Conservation (phyloP, 306 rosid species). For the Pyrus betulifolia region DNA sequence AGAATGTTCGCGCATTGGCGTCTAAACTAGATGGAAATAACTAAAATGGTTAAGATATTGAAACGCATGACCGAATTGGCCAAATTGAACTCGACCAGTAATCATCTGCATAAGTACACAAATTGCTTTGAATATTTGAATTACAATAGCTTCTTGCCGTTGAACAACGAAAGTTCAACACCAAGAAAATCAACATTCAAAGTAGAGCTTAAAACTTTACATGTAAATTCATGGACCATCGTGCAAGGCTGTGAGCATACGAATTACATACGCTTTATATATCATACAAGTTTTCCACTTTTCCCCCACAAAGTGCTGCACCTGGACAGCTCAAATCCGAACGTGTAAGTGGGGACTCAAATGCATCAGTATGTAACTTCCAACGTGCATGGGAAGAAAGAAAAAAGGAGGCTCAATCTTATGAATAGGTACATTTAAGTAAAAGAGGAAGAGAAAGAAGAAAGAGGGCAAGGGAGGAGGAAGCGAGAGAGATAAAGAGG, state of each 20-base stretch:
- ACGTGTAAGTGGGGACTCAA: conserved; percentile 9
- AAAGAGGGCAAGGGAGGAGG: conserved; percentile 15
- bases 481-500: not conserved
- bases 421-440: not conserved
- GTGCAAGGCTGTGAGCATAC: conserved; percentile 7
- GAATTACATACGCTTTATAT: conserved; percentile 16
- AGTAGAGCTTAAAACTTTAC: conserved; percentile 9
- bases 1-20: not conserved
- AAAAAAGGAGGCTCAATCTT: not conserved
- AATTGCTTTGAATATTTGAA: not conserved
- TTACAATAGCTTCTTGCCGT: not conserved
- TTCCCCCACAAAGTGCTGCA: conserved; percentile 11
- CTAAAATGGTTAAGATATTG: not conserved
- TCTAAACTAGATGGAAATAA: not conserved
- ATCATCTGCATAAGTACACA: not conserved
- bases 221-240: conserved; percentile 13
- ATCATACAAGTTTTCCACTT: conserved; percentile 23
- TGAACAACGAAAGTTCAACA: not conserved
- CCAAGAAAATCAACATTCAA: not conserved
- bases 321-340: conserved; percentile 34
- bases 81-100: not conserved
- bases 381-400: conserved; percentile 13
- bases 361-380: conserved; percentile 10
- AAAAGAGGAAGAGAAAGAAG: conserved; percentile 4
- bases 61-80: no score